Evolutionary conservation across 352 stramenopile genomes (phyloP).

Genomic region (Phytophthora tentaculata): DNA sequence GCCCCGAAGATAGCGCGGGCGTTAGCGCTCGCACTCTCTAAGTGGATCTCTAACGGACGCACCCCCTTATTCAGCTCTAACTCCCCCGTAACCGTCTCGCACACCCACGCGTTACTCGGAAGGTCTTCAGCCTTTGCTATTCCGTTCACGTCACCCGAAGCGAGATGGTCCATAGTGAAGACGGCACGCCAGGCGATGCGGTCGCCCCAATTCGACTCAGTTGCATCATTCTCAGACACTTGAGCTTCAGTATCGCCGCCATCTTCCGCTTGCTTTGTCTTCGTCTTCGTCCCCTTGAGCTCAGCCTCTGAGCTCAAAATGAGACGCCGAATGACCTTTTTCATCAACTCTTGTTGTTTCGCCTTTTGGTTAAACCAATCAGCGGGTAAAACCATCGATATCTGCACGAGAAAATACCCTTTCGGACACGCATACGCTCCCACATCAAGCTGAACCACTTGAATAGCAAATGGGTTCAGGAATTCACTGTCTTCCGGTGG

Average conservation of each 20-base stretch:
- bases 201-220: constrained; percentile 26
- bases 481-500: constrained; percentile 61
- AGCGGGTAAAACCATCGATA: constrained; percentile 58
- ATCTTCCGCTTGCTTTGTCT: constrained; percentile 1
- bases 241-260: not conserved
- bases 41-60: constrained; percentile 60
- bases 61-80: constrained; percentile 9
- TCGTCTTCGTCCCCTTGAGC: constrained; percentile 9
- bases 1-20: constrained; percentile 40
- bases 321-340: constrained; percentile 39
- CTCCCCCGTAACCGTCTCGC: constrained; percentile 42
- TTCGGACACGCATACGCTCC: constrained; percentile 70
- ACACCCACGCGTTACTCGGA: constrained; percentile 58
- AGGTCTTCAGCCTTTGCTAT: constrained; percentile 33
- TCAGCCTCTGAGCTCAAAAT: constrained; percentile 33
- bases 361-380: constrained; percentile 48
- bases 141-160: constrained; percentile 19
- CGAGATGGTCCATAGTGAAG: constrained; percentile 68
- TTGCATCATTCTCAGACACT: not conserved
- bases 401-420: constrained; percentile 64
- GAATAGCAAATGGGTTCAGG: constrained; percentile 66
- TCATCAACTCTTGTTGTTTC: constrained; percentile 47
- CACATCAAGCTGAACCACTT: constrained; percentile 76
- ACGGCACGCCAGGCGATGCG: constrained; percentile 59
- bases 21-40: constrained; percentile 67